A percentile compares a stretch with the other conserved stretches of the same genome.
Conservation (phyloP, 495 filamentous ascomycete species). For the Podospora anserina region DNA sequence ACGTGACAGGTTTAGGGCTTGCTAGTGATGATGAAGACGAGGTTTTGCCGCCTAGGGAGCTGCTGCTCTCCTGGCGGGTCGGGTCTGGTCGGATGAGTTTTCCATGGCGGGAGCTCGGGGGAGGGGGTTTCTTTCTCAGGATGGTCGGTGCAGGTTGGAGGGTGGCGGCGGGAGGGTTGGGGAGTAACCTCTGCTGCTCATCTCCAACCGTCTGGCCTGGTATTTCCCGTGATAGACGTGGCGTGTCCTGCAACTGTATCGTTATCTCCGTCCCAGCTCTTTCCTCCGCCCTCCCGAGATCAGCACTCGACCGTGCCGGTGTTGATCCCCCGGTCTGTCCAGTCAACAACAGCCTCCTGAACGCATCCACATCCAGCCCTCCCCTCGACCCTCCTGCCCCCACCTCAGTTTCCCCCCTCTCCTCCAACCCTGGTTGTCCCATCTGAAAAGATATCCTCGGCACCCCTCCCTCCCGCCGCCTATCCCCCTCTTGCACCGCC, state of each 20-base stretch:
- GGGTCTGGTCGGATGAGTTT: slow-evolving; percentile 55
- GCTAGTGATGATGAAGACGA: slow-evolving; percentile 1
- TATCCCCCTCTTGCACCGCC: not conserved
- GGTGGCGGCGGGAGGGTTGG: slow-evolving; percentile 22
- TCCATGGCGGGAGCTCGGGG: slow-evolving; percentile 61
- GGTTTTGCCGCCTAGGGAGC: not conserved
- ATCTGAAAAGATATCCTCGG: not conserved
- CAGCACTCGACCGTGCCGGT: slow-evolving; percentile 30
- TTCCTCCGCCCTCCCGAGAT: slow-evolving; percentile 33
- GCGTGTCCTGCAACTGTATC: slow-evolving; percentile 39
- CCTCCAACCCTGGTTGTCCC: slow-evolving; percentile 7
- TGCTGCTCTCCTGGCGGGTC: slow-evolving; percentile 5
- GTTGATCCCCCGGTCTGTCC: slow-evolving; percentile 46
- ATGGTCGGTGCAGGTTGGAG: slow-evolving; percentile 13
- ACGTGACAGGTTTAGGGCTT: slow-evolving; percentile 1
- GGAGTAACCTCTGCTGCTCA: slow-evolving; percentile 31
- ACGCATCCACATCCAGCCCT: slow-evolving; percentile 59
- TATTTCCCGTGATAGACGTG: slow-evolving; percentile 47
- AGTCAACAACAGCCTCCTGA: slow-evolving; percentile 59
- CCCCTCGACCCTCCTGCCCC: slow-evolving; percentile 30
- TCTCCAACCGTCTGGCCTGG: slow-evolving; percentile 42
- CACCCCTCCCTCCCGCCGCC: slow-evolving; percentile 39
- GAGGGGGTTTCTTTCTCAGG: slow-evolving; percentile 43
- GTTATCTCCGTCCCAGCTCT: slow-evolving; percentile 43
- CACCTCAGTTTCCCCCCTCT: not conserved